Conservation (phyloP, 768 basidiomycete species). For the Sporobolomyces phaffii region DNA sequence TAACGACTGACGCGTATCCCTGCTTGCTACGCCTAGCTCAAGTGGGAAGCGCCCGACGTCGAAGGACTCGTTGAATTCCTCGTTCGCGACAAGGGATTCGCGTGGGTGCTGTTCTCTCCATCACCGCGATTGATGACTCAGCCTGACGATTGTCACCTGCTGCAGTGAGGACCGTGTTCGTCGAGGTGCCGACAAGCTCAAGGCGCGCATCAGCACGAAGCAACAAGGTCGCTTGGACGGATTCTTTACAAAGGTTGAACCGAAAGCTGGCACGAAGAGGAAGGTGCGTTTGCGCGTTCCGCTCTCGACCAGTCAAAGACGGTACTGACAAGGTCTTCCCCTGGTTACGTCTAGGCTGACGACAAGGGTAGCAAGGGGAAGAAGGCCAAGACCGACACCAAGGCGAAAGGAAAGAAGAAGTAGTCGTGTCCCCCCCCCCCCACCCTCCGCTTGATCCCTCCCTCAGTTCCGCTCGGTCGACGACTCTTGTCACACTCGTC, state of each 20-base stretch:
- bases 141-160: not conserved
- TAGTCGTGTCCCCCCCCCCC: too few relatives aligned
- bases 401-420: constrained; percentile 34
- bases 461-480: too few relatives aligned
- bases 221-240: constrained; percentile 90
- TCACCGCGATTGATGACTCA: too few relatives aligned
- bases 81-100: constrained; percentile 93
- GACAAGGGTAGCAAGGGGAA: constrained; percentile 33
- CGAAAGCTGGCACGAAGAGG: constrained; percentile 30
- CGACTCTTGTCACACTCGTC: too few relatives aligned
- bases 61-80: constrained; percentile 91
- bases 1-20: too few relatives aligned
- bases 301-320: too few relatives aligned
- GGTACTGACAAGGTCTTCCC: too few relatives aligned
- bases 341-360: too few relatives aligned
- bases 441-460: too few relatives aligned
- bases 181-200: constrained; percentile 86
- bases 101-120: constrained; percentile 52
- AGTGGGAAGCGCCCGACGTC: constrained; percentile 88
- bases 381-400: constrained; percentile 30
- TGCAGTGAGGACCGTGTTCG: constrained; percentile 89
- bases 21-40: constrained; percentile 56
- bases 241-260: constrained; percentile 63
- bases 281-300: constrained; percentile 20
- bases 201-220: constrained; percentile 76